phyloP scores from a whole-genome alignment of 805 yeast species.

The Candida ovalis region DNA sequence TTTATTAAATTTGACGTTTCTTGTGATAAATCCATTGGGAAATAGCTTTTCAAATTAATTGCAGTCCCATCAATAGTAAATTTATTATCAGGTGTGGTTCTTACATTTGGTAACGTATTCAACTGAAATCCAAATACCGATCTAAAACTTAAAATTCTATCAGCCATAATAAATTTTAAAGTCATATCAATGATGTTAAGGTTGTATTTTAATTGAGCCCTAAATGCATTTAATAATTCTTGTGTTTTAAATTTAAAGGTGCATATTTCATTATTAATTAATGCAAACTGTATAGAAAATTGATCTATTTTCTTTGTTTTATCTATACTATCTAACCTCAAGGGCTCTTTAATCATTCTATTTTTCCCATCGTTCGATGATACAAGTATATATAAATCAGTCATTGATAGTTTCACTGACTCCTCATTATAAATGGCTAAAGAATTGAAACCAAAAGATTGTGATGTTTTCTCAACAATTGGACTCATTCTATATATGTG shows the following conservation, averaged over 20 bases:
- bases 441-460: not conserved
- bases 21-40: not conserved
- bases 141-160: not conserved
- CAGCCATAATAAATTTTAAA: not conserved
- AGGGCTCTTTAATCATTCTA: not conserved
- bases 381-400: not conserved
- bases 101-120: not conserved
- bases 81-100: not conserved
- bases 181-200: not conserved
- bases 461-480: not conserved
- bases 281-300: not conserved
- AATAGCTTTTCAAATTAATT: not conserved
- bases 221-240: not conserved
- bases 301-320: not conserved
- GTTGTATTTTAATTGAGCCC: not conserved
- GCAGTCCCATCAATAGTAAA: not conserved
- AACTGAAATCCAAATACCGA: not conserved
- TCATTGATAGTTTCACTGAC: not conserved
- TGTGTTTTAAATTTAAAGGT: not conserved
- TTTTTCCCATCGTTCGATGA: not conserved
- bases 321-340: not conserved
- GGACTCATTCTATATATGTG: constrained; percentile 1
- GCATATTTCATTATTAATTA: not conserved
- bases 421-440: not conserved
- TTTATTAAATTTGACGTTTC: not conserved